A percentile compares a stretch with the other conserved stretches of the same genome.
These are phyloP conservation scores for Radiomyces spectabilis DNA, from an alignment of 192 early-diverging fungal genomes.

Conservation along the genomic window DNA sequence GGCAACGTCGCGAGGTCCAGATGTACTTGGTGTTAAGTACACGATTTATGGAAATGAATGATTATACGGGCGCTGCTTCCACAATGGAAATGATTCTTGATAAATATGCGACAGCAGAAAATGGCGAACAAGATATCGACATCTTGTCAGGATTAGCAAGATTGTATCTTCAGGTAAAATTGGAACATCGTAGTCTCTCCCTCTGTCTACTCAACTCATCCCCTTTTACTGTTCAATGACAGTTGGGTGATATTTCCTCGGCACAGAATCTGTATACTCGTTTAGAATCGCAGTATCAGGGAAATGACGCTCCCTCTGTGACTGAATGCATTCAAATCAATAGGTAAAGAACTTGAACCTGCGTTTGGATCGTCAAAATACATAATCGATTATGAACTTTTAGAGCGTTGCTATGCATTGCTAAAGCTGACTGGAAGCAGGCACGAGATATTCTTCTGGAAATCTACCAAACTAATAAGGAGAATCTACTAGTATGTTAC, in stretches of 20 bases:
- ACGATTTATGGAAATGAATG: slow-evolving; percentile 34
- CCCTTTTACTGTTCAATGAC: background rate
- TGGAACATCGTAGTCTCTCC: background rate
- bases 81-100: slow-evolving; percentile 26
- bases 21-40: slow-evolving; percentile 38
- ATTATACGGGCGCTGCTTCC: slow-evolving; percentile 27
- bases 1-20: slow-evolving; percentile 30
- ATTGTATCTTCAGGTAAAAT: slow-evolving; percentile 36
- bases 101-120: slow-evolving; percentile 3
- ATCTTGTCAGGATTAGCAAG: slow-evolving; percentile 35
- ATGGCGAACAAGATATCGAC: slow-evolving; percentile 17
- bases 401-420: slow-evolving; percentile 31
- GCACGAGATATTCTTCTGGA: slow-evolving; percentile 33
- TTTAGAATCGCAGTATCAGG: slow-evolving; percentile 5
- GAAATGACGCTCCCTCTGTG: slow-evolving; percentile 5
- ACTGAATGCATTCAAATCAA: slow-evolving; percentile 30
- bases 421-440: slow-evolving; percentile 33
- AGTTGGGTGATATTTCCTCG: slow-evolving; percentile 31
- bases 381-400: background rate
- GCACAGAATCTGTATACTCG: slow-evolving; percentile 23
- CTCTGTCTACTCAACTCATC: background rate
- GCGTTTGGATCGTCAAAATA: background rate
- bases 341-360: slow-evolving; percentile 6
- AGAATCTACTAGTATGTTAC: slow-evolving; percentile 34
- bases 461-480: slow-evolving; percentile 30